Percentiles rank a stretch among this genome's conserved stretches.
phyloP scores from a whole-genome alignment of 129 eudicot genomes.

The Scalesia atractyloides region DNA sequence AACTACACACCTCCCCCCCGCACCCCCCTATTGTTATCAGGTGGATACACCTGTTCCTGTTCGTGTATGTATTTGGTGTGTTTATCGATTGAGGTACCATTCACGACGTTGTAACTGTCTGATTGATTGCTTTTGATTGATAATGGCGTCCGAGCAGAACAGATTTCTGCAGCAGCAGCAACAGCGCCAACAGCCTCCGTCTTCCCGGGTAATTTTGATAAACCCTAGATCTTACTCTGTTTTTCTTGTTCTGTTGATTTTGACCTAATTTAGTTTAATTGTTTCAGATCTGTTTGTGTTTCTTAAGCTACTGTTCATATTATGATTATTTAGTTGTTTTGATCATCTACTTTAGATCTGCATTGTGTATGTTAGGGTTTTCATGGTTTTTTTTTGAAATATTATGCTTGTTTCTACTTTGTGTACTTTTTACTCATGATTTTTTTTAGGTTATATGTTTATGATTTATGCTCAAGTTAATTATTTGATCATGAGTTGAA shows the following conservation, averaged over 20 bases:
- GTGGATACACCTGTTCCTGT: no score
- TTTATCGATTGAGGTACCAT: no score
- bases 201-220: slow-evolving; percentile 47
- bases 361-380: slow-evolving; percentile 22
- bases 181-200: slow-evolving; percentile 36
- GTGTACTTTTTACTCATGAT: no score
- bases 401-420: not conserved
- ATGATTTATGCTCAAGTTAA: slow-evolving; percentile 1
- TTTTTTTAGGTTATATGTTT: no score
- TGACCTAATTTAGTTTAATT: slow-evolving; percentile 4
- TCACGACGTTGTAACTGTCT: not conserved
- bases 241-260: not conserved
- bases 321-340: slow-evolving; percentile 14
- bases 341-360: slow-evolving; percentile 35
- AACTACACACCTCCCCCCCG: no score
- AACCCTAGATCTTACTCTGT: slow-evolving; percentile 30
- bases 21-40: no score
- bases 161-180: slow-evolving; percentile 50
- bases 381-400: not conserved
- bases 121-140: not conserved
- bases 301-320: not conserved
- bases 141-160: slow-evolving; percentile 68
- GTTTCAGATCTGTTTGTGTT: slow-evolving; percentile 36
- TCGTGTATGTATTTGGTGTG: no score
- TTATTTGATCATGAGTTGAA: slow-evolving; percentile 9